These are phyloP conservation scores for Madurella mycetomatis DNA, from an alignment of 2,329 filamentous ascomycete species.

Conservation along the genomic window DNA sequence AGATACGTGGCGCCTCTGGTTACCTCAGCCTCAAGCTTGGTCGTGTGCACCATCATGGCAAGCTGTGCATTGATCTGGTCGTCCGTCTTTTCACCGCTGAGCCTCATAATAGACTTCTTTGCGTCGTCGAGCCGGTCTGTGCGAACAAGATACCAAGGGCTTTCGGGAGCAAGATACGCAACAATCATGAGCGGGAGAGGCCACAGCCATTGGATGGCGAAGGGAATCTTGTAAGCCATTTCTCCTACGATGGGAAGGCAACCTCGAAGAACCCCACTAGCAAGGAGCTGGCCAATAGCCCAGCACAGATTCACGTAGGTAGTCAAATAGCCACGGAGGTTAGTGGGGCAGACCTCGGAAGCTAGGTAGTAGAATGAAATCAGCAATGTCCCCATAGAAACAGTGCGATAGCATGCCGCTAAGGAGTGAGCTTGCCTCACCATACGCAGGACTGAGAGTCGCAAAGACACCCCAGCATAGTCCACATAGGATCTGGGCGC, in stretches of 20 bases:
- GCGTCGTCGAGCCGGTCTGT: slow-evolving; percentile 31
- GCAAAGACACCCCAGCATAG: slow-evolving; percentile 45
- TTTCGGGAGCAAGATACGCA: slow-evolving; percentile 35
- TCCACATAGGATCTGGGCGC: slow-evolving; percentile 44
- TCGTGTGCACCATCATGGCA: slow-evolving; percentile 42
- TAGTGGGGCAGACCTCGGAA: slow-evolving; percentile 40
- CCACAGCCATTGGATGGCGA: slow-evolving; percentile 38
- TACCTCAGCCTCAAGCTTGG: slow-evolving; percentile 42
- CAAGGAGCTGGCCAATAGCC: slow-evolving; percentile 40
- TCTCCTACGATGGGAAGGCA: slow-evolving; percentile 31
- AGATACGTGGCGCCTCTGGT: slow-evolving; percentile 36
- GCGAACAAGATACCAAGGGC: slow-evolving; percentile 37
- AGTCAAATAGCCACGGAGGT: slow-evolving; percentile 40
- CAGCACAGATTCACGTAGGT: slow-evolving; percentile 43
- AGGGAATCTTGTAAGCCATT: slow-evolving; percentile 32
- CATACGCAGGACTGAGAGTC: slow-evolving; percentile 39
- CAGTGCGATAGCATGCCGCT: background rate
- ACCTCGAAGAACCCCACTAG: slow-evolving; percentile 37
- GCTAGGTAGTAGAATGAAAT: slow-evolving; percentile 22
- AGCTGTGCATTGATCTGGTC: slow-evolving; percentile 31
- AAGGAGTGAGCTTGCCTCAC: background rate
- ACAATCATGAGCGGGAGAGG: slow-evolving; percentile 32
- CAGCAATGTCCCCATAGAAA: background rate
- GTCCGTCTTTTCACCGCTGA: slow-evolving; percentile 30
- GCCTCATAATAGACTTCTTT: slow-evolving; percentile 16